Conservation (phyloP, 768 basidiomycete species). For the Termitomyces bulborhizus region DNA sequence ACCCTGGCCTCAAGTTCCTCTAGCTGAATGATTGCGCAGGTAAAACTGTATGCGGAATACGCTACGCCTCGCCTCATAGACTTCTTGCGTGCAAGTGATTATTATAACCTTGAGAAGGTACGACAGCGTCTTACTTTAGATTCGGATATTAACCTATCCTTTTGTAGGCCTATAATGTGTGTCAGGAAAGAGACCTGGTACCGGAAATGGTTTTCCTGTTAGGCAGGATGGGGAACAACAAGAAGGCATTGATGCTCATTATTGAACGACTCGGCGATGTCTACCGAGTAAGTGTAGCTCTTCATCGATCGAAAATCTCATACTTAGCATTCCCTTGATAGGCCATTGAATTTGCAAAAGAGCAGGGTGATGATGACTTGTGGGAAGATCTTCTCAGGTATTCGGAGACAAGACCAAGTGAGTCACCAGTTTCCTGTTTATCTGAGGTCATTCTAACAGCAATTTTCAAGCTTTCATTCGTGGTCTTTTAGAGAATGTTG, state of each 20-base stretch:
- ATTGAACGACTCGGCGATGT: slow-evolving; percentile 95
- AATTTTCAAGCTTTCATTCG: slow-evolving; percentile 75
- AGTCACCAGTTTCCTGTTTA: slow-evolving; percentile 14
- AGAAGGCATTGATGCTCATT: slow-evolving; percentile 87
- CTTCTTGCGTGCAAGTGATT: slow-evolving; percentile 85
- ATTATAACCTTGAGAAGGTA: slow-evolving; percentile 85
- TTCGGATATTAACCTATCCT: neutral
- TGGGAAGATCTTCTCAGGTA: slow-evolving; percentile 97
- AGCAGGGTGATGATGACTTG: slow-evolving; percentile 93
- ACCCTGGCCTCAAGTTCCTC: neutral
- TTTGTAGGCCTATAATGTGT: slow-evolving; percentile 76
- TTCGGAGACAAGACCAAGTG: slow-evolving; percentile 89
- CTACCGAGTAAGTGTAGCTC: slow-evolving; percentile 52
- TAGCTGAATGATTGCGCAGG: slow-evolving; percentile 23
- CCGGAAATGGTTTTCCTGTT: slow-evolving; percentile 97
- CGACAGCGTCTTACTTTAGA: neutral
- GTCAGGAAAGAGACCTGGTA: slow-evolving; percentile 80
- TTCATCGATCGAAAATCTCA: neutral
- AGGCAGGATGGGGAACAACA: slow-evolving; percentile 97
- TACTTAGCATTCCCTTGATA: slow-evolving; percentile 18
- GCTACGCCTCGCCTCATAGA: slow-evolving; percentile 76
- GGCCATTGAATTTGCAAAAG: slow-evolving; percentile 98
- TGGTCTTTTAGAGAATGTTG: slow-evolving; percentile 91
- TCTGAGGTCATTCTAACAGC: neutral
- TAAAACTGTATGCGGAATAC: slow-evolving; percentile 89